These are phyloP conservation scores for Hypoxylon lenormandii DNA, from an alignment of 495 filamentous ascomycete species.

Conservation along the genomic window DNA sequence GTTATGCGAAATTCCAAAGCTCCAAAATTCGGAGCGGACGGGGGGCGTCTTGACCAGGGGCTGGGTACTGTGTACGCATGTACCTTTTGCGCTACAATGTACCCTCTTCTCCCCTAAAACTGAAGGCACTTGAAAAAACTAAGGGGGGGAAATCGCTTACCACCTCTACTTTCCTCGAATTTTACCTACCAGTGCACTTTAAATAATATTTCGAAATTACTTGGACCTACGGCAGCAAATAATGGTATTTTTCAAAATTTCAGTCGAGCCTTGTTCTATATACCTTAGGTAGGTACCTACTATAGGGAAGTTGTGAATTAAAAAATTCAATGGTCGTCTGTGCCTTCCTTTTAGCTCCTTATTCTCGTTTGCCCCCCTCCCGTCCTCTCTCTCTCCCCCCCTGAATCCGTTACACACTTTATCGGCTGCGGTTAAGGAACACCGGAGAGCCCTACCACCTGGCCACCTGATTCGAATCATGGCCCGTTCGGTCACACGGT, in stretches of 20 bases:
- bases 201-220: too few species aligned
- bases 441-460: conserved; percentile 6
- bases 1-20: conserved; percentile 43
- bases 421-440: conserved; percentile 14
- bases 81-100: too few species aligned
- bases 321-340: not conserved
- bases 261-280: not conserved
- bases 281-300: not conserved
- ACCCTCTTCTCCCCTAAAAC: not conserved
- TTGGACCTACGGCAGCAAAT: too few species aligned
- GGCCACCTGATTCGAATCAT: conserved; percentile 22
- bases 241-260: too few species aligned
- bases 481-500: conserved; percentile 26
- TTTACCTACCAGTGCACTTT: too few species aligned
- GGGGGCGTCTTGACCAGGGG: not conserved
- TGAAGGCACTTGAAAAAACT: too few species aligned
- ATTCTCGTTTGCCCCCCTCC: conserved; percentile 3
- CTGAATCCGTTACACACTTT: conserved; percentile 18
- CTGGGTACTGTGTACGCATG: too few species aligned
- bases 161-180: too few species aligned
- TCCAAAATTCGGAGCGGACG: conserved; percentile 44
- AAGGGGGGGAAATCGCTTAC: too few species aligned
- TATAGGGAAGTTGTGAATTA: not conserved
- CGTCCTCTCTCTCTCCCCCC: not conserved
- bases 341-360: conserved; percentile 3